phyloP scores from a whole-genome alignment of 495 filamentous ascomycete species.

The Podospora bellae-mahoneyi region DNA sequence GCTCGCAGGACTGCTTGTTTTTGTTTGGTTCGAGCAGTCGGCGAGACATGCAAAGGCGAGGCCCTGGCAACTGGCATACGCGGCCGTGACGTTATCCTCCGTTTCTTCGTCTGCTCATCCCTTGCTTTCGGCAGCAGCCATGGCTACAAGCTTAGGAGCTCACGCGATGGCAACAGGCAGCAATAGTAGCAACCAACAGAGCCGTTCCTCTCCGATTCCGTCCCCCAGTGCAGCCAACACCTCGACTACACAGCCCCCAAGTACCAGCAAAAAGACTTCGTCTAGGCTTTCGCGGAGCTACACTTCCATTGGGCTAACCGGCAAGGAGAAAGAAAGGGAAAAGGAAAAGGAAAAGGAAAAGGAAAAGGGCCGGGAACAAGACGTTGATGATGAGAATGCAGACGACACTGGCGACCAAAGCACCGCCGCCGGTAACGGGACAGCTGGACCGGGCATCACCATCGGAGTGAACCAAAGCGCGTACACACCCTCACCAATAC shows the following conservation, averaged over 20 bases:
- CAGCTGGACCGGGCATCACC: slow-evolving; percentile 10
- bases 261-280: slow-evolving; percentile 6
- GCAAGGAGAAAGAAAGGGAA: slow-evolving; percentile 19
- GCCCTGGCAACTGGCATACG: slow-evolving; percentile 4
- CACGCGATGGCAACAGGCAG: slow-evolving; percentile 20
- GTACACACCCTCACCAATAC: slow-evolving; percentile 15
- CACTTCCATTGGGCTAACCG: slow-evolving; percentile 12
- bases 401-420: slow-evolving; percentile 13
- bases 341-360: slow-evolving; percentile 15
- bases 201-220: slow-evolving; percentile 8
- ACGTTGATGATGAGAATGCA: slow-evolving; percentile 23
- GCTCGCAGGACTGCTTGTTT: not conserved
- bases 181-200: slow-evolving; percentile 14
- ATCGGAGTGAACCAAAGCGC: slow-evolving; percentile 5
- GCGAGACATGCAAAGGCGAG: slow-evolving; percentile 2
- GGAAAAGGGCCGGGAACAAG: slow-evolving; percentile 14
- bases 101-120: not conserved
- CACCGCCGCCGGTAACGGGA: slow-evolving; percentile 13
- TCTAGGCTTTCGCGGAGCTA: slow-evolving; percentile 22
- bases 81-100: slow-evolving; percentile 10
- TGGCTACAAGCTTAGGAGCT: slow-evolving; percentile 8
- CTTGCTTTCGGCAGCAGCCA: not conserved
- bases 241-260: slow-evolving; percentile 7
- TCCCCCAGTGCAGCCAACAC: slow-evolving; percentile 13
- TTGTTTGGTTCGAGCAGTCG: not conserved